phyloP scores from a whole-genome alignment of 169 alveolate genomes.

The Amoebophrya sp. region DNA sequence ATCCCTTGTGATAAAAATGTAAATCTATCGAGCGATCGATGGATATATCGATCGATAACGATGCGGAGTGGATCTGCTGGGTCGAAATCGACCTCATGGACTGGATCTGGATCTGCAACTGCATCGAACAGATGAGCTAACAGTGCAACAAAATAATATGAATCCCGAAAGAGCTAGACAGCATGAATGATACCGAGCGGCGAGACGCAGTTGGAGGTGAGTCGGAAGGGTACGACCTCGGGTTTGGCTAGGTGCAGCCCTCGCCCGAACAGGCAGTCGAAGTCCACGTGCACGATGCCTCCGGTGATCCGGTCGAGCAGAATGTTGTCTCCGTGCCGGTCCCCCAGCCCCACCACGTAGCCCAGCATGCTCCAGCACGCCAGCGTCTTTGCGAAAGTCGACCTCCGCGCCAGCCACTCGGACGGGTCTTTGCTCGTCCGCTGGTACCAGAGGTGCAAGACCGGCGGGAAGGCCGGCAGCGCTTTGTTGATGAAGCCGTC shows the following conservation, averaged over 20 bases:
- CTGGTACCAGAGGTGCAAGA: background rate
- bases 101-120: background rate
- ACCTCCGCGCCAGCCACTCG: conserved; percentile 75
- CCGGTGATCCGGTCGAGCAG: conserved; percentile 79
- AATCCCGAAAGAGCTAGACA: no score
- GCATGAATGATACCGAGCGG: conserved; percentile 87
- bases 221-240: conserved; percentile 87
- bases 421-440: conserved; percentile 40
- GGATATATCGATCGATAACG: no score
- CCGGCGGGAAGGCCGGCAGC: background rate
- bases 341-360: conserved; percentile 91
- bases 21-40: no score
- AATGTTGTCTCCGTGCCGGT: conserved; percentile 91
- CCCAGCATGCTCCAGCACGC: conserved; percentile 95
- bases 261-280: conserved; percentile 80
- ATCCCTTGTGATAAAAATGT: no score
- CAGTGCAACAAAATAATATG: no score
- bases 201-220: conserved; percentile 86
- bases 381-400: conserved; percentile 64
- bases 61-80: conserved; percentile 34
- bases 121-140: background rate
- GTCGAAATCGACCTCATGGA: background rate
- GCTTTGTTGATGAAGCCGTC: background rate
- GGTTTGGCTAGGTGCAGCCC: background rate
- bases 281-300: conserved; percentile 88